Evolutionary conservation across 495 filamentous ascomycete genomes (phyloP), one percentile per base, ranked within the genome.

Genomic region (Penicillium atrosanguineum): DNA sequence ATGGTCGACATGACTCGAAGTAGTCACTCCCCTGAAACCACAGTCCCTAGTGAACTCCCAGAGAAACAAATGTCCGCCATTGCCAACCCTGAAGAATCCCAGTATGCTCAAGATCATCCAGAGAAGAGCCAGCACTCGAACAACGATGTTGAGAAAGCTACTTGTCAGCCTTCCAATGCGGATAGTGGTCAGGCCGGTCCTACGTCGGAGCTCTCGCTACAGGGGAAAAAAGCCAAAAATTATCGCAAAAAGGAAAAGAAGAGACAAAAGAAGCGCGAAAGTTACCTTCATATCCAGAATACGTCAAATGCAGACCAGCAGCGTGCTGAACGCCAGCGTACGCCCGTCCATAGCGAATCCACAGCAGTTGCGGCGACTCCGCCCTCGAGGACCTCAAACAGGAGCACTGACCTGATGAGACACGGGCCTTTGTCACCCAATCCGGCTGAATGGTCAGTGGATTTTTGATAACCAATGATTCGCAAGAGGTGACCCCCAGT

Each of bases 401-500:
- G 28, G 20, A 39, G 15, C 28, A 4, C 8, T 18, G 23, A 29
- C 20, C 29, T 19, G 28, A 37, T 21, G 16, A 36, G 20, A 6
- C 38, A 37, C 14, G 28, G 20, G 37, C 38, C 46, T 8, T 50
- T 63, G 37, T 52, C 59, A 23, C 46, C 53, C 31, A 39, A 65
- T 44, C 53, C 65, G n/a, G 15, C 7, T 3, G 23, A 52, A 20
- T 70, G 60, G 62, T 57, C 69, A 14, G 11, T 53, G 70, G 71
- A 66, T 76, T 75, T 76, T 73, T 69, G 62, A 62, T 36, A 14
- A 46, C 73, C 73, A 54, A 61, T 71, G 73, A 76, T 72, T 73
- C 62, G 56, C 66, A 56, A 60, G 59, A 55, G 41, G 46, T 67
- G 59, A 68, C 59, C 55, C 57, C 64, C 53, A 52, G 69, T 60